Base-by-base conservation (phyloP, 768 basidiomycete species). In the Tulasnella sp. region DNA sequence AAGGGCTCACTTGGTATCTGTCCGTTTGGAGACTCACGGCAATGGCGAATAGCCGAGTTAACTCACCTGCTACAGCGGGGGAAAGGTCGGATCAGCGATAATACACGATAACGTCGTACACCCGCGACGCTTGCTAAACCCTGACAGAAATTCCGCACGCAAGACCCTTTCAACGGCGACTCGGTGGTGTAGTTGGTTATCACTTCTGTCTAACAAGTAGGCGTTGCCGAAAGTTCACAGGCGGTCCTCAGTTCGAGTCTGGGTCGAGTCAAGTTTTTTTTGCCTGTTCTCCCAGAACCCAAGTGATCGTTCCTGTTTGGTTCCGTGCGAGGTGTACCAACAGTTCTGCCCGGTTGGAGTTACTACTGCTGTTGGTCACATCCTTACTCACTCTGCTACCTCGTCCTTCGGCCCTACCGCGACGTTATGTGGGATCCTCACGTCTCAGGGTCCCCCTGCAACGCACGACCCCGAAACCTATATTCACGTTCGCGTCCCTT, bases 181-280 rank as follows among this genome's bases (percentile, higher is more conserved):
- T n/a, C 37, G 51, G 25, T 53, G 51, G 51, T 53, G 51, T 53
- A 53, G 51, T 53, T 53, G 51, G 51, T 53, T 53, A 53, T 53
- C 51, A 53, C 51, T 53, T 53, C 51, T 53, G 51, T 53, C 51
- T 53, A 53, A 53, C 51, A 53, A n/a, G n/a, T n/a, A n/a, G n/a
- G n/a, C n/a, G n/a, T n/a, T n/a, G n/a, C n/a, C n/a, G n/a, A n/a
- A n/a, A n/a, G n/a, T n/a, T n/a, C 51, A 53, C 51, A 53, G 51
- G 51, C 51, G 51, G 51, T 53, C 51, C 7, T 53, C 51, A 53
- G 51, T 53, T 53, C 51, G 51, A 53, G 41, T 39, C 51, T 53
- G 51, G 51, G 7, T 25, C 51, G 37, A n/a, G 41, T 53, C 51
- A 53, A 25, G 9, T 27, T 11, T 53, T 39, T 53, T 46, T 46